These are phyloP conservation scores for Diophrys appendiculata DNA, from an alignment of 73 alveolate species.

Conservation along the genomic window DNA sequence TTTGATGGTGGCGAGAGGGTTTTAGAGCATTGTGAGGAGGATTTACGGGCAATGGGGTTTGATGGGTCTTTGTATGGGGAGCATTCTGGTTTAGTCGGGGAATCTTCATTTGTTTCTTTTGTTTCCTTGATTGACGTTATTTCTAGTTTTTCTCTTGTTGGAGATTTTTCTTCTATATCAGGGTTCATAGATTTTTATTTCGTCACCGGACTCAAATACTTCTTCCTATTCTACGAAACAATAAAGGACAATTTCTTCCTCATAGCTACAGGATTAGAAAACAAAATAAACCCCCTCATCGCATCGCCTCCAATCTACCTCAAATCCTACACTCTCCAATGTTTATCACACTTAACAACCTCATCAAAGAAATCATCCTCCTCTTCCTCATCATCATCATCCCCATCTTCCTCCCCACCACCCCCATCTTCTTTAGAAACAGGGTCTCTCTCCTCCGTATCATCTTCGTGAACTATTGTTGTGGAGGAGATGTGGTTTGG, in stretches of 20 bases:
- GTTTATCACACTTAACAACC: neutral
- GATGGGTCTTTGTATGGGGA: too few relatives aligned
- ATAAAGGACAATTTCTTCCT: neutral
- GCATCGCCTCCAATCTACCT: neutral
- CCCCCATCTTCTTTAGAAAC: slow-evolving; percentile 1
- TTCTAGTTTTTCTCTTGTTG: too few relatives aligned
- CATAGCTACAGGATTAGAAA: neutral
- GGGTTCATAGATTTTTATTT: too few relatives aligned
- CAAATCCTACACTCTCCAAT: neutral
- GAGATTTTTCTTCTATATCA: too few relatives aligned
- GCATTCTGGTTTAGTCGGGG: too few relatives aligned
- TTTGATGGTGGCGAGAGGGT: too few relatives aligned
- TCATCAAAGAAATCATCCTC: neutral
- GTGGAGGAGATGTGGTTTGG: too few relatives aligned
- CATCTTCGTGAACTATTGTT: slow-evolving; percentile 6
- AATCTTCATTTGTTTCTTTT: too few relatives aligned
- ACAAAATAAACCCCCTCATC: neutral
- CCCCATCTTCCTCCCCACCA: slow-evolving; percentile 26
- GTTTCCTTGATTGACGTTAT: too few relatives aligned
- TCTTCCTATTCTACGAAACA: neutral
- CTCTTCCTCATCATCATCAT: neutral
- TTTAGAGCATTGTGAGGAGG: too few relatives aligned
- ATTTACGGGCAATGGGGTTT: too few relatives aligned
- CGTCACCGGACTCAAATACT: too few relatives aligned
- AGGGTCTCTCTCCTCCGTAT: neutral